Evolutionary conservation across 805 yeast species (phyloP), one percentile per base, ranked within the genome.

Genomic region (Lipomyces sp.): DNA sequence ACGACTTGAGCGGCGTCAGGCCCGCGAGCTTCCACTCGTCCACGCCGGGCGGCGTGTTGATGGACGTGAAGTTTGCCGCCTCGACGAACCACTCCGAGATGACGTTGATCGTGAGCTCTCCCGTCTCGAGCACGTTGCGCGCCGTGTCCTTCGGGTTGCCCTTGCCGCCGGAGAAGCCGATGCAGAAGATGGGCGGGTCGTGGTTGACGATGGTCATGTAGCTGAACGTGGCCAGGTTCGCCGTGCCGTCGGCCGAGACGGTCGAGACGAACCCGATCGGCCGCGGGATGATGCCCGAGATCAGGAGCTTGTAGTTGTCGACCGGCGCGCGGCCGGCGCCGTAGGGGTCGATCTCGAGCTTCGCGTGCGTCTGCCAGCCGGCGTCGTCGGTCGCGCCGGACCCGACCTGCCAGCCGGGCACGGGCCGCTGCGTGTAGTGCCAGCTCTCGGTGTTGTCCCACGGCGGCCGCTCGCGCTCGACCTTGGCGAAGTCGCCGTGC

Each of bases 61-160:
- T 70, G 18, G 75, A 65, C 11, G 79, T 64, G 51, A 66, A 74
- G 61, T 82, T 80, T 8, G 84, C 83, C 21, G 84, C 85, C 53
- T 81, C 85, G 26, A 75, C 65, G 56, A 80, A 78, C 84, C 83
- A 81, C 63, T 82, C 86, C 45, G 79, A 70, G 39, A 81, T 72
- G 41, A 81, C 71, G 61, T 75, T 81, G 58, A 81, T 73, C 16
- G 82, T 77, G 45, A 74, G 70, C 60, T 81, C 86, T 3, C 65
- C 68, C 2, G 81, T 78, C 24, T 74, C 79, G 22, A 76, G 59
- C 16, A 81, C 61, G 60, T 80, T 80, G 7, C 52, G 57, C 47
- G 69, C 66, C 4, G 84, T 72, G 63, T 81, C 84, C 62, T 81
- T 81, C 10, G 29, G 29, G 29, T 26, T 26, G 10, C 29, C 29